Evolutionary conservation across 2,329 filamentous ascomycete species (phyloP).

Genomic region (Cercospora beticola): DNA sequence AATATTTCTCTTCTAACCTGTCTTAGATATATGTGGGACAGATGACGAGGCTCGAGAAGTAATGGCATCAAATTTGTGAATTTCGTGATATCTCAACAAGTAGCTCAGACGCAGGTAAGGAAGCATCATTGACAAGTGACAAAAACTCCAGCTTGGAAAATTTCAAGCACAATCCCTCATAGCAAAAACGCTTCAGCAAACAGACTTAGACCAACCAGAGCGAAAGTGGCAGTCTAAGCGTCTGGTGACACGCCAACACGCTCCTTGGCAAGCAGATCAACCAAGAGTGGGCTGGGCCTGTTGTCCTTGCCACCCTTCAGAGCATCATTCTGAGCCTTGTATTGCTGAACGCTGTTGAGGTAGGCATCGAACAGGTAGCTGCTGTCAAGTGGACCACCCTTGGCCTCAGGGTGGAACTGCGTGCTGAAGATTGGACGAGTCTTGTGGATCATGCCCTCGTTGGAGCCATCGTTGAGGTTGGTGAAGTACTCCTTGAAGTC

Average conservation of each 20-base stretch:
- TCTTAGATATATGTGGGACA: neutral
- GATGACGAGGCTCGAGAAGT: neutral
- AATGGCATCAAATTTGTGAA: neutral
- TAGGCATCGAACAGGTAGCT: constrained; percentile 97
- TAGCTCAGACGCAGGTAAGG: neutral
- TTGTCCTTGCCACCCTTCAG: constrained; percentile 75
- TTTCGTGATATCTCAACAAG: neutral
- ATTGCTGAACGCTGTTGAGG: constrained; percentile 81
- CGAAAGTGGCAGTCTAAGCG: neutral
- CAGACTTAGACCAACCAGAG: neutral
- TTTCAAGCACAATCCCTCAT: neutral
- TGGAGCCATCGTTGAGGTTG: constrained; percentile 95
- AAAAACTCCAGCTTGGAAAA: neutral
- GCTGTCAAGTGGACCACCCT: constrained; percentile 94
- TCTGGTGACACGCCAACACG: constrained; percentile 73
- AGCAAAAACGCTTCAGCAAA: constrained; percentile 6
- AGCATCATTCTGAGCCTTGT: constrained; percentile 78
- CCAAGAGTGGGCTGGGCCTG: constrained; percentile 80
- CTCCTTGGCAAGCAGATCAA: constrained; percentile 90
- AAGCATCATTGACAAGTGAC: neutral
- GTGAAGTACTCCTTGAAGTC: constrained; percentile 99
- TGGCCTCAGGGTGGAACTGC: constrained; percentile 98
- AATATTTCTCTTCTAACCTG: neutral
- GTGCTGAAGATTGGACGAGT: constrained; percentile 96
- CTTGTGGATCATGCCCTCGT: constrained; percentile 97